Evolutionary conservation across 2,329 filamentous ascomycete species (phyloP).

Genomic region (Scopulariopsis brevicaulis): DNA sequence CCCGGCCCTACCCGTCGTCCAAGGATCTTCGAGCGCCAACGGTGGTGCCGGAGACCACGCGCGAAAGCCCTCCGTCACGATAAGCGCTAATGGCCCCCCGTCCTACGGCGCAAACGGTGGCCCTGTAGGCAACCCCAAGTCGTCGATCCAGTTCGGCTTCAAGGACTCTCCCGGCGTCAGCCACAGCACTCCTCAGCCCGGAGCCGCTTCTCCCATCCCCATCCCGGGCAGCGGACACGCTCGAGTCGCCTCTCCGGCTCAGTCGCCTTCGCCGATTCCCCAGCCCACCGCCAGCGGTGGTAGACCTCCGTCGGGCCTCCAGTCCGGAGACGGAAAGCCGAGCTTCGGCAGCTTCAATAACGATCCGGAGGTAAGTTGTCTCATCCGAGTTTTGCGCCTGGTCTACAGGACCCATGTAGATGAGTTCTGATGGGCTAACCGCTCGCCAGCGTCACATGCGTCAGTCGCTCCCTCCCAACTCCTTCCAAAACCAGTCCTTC

Average conservation of each 20-base stretch:
- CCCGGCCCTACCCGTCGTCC: constrained; percentile 50
- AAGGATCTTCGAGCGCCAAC: constrained; percentile 58
- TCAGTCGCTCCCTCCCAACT: constrained; percentile 51
- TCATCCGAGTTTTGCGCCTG: constrained; percentile 5
- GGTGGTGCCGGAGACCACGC: constrained; percentile 60
- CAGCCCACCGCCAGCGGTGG: constrained; percentile 76
- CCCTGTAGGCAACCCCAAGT: constrained; percentile 42
- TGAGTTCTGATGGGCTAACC: constrained; percentile 6
- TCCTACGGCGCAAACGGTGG: constrained; percentile 71
- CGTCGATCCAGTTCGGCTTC: constrained; percentile 74
- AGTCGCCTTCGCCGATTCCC: constrained; percentile 88
- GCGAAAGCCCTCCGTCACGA: constrained; percentile 84
- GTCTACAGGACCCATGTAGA: constrained; percentile 3
- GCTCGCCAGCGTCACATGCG: constrained; percentile 53
- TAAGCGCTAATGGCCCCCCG: constrained; percentile 70
- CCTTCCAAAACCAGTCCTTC: constrained; percentile 51
- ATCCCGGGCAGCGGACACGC: constrained; percentile 47
- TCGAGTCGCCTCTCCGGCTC: constrained; percentile 70
- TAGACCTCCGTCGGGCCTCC: constrained; percentile 68
- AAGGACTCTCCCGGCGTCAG: constrained; percentile 55
- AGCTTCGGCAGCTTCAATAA: constrained; percentile 77
- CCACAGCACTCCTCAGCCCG: constrained; percentile 53
- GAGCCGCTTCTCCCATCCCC: constrained; percentile 43
- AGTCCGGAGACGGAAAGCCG: constrained; percentile 49
- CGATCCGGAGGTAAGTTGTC: constrained; percentile 62